Evolutionary conservation across 345 rosid species (phyloP).

Genomic region (Cardamine resedifolia): DNA sequence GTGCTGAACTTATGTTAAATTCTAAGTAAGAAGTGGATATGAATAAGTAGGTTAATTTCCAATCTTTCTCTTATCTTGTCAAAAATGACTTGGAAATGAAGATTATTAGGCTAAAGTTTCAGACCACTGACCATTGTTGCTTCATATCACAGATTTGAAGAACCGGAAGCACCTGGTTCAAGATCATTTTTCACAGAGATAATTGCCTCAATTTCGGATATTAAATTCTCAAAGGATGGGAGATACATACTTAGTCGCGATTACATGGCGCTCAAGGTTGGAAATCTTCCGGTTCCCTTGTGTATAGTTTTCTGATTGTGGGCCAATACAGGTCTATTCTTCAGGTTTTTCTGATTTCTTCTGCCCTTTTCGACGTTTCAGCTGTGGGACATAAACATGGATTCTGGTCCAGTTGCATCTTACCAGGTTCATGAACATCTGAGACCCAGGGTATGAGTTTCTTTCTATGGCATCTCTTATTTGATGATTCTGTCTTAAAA

Average conservation of each 20-base stretch:
- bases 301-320: slow-evolving; percentile 17
- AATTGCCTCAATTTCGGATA: slow-evolving; percentile 97
- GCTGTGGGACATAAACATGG: slow-evolving; percentile 99
- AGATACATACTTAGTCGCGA: slow-evolving; percentile 95
- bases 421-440: slow-evolving; percentile 96
- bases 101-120: background rate
- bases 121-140: slow-evolving; percentile 20
- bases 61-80: slow-evolving; percentile 5
- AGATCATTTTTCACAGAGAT: slow-evolving; percentile 99
- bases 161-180: slow-evolving; percentile 83
- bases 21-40: slow-evolving; percentile 7
- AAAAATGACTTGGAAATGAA: background rate
- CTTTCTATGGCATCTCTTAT: slow-evolving; percentile 6
- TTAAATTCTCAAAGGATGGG: slow-evolving; percentile 87
- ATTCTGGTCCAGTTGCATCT: slow-evolving; percentile 97
- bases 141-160: slow-evolving; percentile 77
- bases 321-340: background rate
- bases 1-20: background rate
- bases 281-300: slow-evolving; percentile 7
- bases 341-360: slow-evolving; percentile 22
- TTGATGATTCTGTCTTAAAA: slow-evolving; percentile 11
- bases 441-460: slow-evolving; percentile 71
- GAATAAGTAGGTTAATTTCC: background rate
- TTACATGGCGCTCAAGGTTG: slow-evolving; percentile 98
- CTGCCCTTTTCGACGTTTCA: slow-evolving; percentile 25